Evolutionary conservation across 176 grass and related monocot genomes (phyloP).

Genomic region (Cenchrus purpureus): DNA sequence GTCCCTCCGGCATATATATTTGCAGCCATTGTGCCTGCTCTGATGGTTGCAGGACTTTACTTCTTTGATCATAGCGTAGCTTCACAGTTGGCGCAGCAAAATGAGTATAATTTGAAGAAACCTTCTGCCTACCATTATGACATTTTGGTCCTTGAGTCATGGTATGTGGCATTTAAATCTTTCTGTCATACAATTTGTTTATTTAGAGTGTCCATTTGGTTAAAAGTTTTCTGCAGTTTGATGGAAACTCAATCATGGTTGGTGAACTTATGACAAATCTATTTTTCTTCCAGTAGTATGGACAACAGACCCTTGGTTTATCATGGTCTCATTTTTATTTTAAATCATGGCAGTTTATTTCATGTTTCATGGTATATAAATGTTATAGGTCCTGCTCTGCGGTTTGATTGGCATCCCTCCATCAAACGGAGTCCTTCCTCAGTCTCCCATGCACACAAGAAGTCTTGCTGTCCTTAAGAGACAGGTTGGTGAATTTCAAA

Average conservation of each 20-base stretch:
- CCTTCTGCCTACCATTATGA: slow-evolving; percentile 96
- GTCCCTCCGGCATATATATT: slow-evolving; percentile 86
- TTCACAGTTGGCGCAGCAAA: slow-evolving; percentile 94
- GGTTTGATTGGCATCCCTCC: slow-evolving; percentile 92
- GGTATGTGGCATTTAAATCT: slow-evolving; percentile 36
- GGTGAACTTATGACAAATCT: not conserved
- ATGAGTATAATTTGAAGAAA: slow-evolving; percentile 95
- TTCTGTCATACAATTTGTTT: slow-evolving; percentile 6
- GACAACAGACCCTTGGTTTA: slow-evolving; percentile 45
- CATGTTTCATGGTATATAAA: slow-evolving; percentile 45
- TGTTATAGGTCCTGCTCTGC: slow-evolving; percentile 72
- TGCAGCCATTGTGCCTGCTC: slow-evolving; percentile 78
- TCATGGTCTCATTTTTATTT: slow-evolving; percentile 1
- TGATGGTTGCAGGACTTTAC: slow-evolving; percentile 94
- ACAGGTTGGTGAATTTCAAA: slow-evolving; percentile 65
- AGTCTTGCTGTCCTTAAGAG: slow-evolving; percentile 85
- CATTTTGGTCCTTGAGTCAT: slow-evolving; percentile 84
- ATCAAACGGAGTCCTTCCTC: slow-evolving; percentile 95
- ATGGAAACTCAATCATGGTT: not conserved
- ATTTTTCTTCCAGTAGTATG: slow-evolving; percentile 14
- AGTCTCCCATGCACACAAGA: slow-evolving; percentile 97
- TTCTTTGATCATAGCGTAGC: slow-evolving; percentile 98
- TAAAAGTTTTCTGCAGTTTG: not conserved
- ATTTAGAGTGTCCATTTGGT: not conserved
- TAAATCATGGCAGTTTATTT: not conserved